phyloP scores from a whole-genome alignment of 2,329 filamentous ascomycete species.

The Periconia sp. region DNA sequence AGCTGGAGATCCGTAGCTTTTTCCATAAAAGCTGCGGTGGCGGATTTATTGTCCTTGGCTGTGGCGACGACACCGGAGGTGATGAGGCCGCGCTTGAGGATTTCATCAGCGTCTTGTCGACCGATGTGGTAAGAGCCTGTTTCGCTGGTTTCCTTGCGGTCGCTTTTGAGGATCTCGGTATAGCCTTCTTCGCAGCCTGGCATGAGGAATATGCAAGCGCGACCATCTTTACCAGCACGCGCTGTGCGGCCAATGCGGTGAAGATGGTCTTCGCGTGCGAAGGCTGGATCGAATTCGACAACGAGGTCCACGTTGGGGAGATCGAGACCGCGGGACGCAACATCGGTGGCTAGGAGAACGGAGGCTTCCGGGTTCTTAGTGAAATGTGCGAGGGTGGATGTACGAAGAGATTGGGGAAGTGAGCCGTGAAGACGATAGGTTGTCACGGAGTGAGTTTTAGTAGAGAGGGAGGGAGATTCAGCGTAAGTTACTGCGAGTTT shows the following conservation, averaged over 20 bases:
- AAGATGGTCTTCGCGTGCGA: conserved; percentile 88
- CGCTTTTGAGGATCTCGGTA: conserved; percentile 73
- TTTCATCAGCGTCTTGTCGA: conserved; percentile 64
- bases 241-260: conserved; percentile 95
- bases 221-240: conserved; percentile 83
- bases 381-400: conserved; percentile 81
- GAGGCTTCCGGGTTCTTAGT: conserved; percentile 71
- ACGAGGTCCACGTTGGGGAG: conserved; percentile 93
- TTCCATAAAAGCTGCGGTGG: conserved; percentile 60
- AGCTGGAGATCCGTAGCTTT: conserved; percentile 69
- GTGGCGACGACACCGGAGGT: conserved; percentile 25
- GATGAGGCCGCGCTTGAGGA: conserved; percentile 66
- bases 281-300: conserved; percentile 94
- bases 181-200: conserved; percentile 93
- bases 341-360: conserved; percentile 90
- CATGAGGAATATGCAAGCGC: conserved; percentile 85
- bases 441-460: conserved; percentile 73
- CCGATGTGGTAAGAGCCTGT: conserved; percentile 57
- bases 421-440: conserved; percentile 91
- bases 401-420: conserved; percentile 82
- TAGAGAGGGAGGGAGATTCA: conserved; percentile 71
- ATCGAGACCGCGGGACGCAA: conserved; percentile 92
- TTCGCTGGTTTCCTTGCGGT: conserved; percentile 61
- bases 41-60: conserved; percentile 32
- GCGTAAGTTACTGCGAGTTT: conserved; percentile 60